Conservation (phyloP, 2,329 filamentous ascomycete species). For the Domatiomyces globalis region DNA sequence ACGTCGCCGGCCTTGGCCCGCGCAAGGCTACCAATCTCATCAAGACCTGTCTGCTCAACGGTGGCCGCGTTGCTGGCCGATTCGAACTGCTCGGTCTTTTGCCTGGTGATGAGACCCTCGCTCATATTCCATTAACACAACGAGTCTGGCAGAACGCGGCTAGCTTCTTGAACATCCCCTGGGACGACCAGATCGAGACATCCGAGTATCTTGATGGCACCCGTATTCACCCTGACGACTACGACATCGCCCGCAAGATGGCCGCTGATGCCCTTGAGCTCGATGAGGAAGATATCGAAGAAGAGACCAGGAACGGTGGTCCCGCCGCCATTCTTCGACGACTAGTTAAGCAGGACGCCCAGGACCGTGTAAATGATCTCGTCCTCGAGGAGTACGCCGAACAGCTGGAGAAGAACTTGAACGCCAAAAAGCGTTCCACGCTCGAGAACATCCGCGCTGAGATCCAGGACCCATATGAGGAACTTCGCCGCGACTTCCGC, state of each 20-base stretch:
- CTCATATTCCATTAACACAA: slow-evolving; percentile 68
- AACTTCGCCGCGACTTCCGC: slow-evolving; percentile 69
- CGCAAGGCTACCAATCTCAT: slow-evolving; percentile 74
- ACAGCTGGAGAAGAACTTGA: slow-evolving; percentile 83
- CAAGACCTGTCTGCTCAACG: slow-evolving; percentile 85
- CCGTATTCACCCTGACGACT: slow-evolving; percentile 94
- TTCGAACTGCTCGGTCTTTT: slow-evolving; percentile 63
- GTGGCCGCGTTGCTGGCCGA: slow-evolving; percentile 68
- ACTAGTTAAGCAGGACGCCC: slow-evolving; percentile 84
- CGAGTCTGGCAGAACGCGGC: slow-evolving; percentile 95
- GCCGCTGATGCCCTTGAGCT: slow-evolving; percentile 90
- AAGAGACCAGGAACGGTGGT: slow-evolving; percentile 80
- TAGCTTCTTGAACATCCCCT: slow-evolving; percentile 84
- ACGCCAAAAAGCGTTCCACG: slow-evolving; percentile 86
- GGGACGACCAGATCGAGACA: slow-evolving; percentile 63
- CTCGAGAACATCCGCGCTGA: slow-evolving; percentile 93
- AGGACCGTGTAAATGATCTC: slow-evolving; percentile 90
- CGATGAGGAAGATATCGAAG: slow-evolving; percentile 95
- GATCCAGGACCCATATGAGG: slow-evolving; percentile 83
- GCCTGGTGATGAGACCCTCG: slow-evolving; percentile 49
- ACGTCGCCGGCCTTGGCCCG: slow-evolving; percentile 78
- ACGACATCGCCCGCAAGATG: slow-evolving; percentile 96
- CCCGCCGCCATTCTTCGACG: slow-evolving; percentile 82
- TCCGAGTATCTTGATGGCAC: slow-evolving; percentile 94
- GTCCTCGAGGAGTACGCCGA: slow-evolving; percentile 95